Base-by-base conservation (phyloP, 805 yeast species). In the Kodamaea lidongshanica region DNA sequence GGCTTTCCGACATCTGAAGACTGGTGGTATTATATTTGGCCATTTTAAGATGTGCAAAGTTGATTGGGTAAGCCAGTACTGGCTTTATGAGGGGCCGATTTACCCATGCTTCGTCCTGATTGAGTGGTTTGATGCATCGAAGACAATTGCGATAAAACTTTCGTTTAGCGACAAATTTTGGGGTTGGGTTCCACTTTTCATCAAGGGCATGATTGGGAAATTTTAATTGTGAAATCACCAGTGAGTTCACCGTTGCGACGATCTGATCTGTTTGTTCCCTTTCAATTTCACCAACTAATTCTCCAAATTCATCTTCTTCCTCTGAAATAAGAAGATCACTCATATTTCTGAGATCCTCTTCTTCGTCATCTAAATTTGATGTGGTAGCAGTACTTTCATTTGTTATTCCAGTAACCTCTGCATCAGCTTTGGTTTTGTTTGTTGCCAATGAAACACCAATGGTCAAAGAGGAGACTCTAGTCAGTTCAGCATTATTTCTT, bases 51-150 rank as follows among this genome's bases (percentile, higher is more conserved):
- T 52, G 48, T 3, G 44, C 34, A 17, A 50, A 36, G 25, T 44
- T 52, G 25, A 52, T 27, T 1, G 44, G 45, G 13, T 39, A 39
- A 22, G 39, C 34, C 4, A 52, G 39, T 3, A 65, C 48, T 2
- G 67, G 64, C 37, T 61, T 61, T 18, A 66, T 61, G 12, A 71
- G 41, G 17, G 58, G 46, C 41, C 62, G 70, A 25, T 74, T 71
- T 13, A 67, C 51, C 81, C 82, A 76, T 6, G 61, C 41, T 24
- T 74, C 77, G 25, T 69, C 73, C 37, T 60, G 59, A 1, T 67
- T 57, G 31, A 76, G 55, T 3, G 78, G 70, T 40, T 64, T 70
- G 15, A 76, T 70, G 39, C 83, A 76, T 27, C 79, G 64, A 19
- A 75, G 46, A 11, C 77, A 67, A 45, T 74, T 74, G 26, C 70